Conservation (phyloP, 306 rosid genomes). For the Acmispon strigosus region DNA sequence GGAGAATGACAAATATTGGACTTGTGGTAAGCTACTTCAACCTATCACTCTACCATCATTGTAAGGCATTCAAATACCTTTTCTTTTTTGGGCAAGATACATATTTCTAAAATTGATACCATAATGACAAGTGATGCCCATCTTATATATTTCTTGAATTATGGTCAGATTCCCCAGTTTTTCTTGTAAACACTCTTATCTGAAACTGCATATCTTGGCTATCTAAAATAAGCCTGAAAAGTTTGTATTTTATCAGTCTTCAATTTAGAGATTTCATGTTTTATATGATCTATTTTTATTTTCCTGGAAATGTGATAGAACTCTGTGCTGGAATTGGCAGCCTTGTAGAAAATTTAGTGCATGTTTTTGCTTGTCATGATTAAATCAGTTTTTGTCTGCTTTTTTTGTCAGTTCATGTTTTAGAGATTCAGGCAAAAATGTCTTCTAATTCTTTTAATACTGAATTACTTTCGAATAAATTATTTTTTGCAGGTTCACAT, state of each 20-base stretch:
- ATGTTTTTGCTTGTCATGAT: not conserved
- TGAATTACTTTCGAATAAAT: slow-evolving; percentile 10
- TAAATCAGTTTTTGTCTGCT: not conserved
- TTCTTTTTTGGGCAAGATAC: not conserved
- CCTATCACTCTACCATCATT: slow-evolving; percentile 7
- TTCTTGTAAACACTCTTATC: not conserved
- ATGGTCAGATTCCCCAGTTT: not conserved
- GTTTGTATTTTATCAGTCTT: not conserved
- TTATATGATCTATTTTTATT: not conserved
- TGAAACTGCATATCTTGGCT: not conserved
- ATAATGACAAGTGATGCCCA: not conserved
- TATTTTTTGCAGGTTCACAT: slow-evolving; percentile 50
- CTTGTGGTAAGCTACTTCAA: slow-evolving; percentile 56
- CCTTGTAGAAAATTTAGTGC: not conserved
- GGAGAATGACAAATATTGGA: slow-evolving; percentile 28
- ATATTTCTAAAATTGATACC: slow-evolving; percentile 8
- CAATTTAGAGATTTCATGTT: not conserved
- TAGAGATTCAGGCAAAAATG: not conserved
- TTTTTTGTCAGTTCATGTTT: slow-evolving; percentile 5
- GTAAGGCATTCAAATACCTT: slow-evolving; percentile 3
- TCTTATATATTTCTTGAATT: not conserved
- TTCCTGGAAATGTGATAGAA: not conserved
- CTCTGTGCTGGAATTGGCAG: not conserved
- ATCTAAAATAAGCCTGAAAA: not conserved
- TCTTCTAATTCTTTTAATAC: not conserved